Evolutionary conservation across 2,329 filamentous ascomycete genomes (phyloP).

Genomic region (Claviceps sp.): DNA sequence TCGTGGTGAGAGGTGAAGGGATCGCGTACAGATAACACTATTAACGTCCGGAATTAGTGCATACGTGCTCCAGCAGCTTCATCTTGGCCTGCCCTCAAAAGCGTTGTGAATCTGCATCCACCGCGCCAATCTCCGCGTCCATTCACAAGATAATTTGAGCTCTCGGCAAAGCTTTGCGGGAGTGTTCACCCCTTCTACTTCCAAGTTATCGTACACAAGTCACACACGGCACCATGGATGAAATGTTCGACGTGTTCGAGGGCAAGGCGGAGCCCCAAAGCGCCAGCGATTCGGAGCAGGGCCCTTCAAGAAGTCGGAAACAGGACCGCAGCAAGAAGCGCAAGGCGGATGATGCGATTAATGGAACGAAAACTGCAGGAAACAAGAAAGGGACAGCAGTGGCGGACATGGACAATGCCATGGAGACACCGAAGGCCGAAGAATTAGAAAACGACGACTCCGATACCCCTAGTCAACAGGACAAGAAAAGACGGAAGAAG

Average conservation of each 20-base stretch:
- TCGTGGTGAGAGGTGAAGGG: neutral
- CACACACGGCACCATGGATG: conserved; percentile 45
- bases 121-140: neutral
- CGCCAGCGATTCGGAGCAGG: conserved; percentile 30
- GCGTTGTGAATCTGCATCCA: neutral
- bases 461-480: conserved; percentile 34
- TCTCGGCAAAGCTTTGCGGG: neutral
- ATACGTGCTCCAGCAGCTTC: conserved; percentile 4
- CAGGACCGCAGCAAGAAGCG: conserved; percentile 66
- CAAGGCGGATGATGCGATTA: conserved; percentile 68
- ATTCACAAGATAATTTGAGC: neutral
- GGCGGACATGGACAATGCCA: conserved; percentile 29
- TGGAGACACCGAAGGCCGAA: conserved; percentile 24
- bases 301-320: conserved; percentile 37
- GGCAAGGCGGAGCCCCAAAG: conserved; percentile 34
- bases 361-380: conserved; percentile 25
- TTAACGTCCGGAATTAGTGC: conserved; percentile 10
- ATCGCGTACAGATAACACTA: conserved; percentile 2
- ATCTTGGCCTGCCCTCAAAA: neutral
- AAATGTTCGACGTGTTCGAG: conserved; percentile 73
- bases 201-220: neutral
- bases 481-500: conserved; percentile 52
- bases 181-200: neutral
- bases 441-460: conserved; percentile 23
- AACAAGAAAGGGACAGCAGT: conserved; percentile 10